Evolutionary conservation across 2,329 filamentous ascomycete species (phyloP), one percentile per base, ranked within the genome.

Genomic region (Leptodontidium sp.): DNA sequence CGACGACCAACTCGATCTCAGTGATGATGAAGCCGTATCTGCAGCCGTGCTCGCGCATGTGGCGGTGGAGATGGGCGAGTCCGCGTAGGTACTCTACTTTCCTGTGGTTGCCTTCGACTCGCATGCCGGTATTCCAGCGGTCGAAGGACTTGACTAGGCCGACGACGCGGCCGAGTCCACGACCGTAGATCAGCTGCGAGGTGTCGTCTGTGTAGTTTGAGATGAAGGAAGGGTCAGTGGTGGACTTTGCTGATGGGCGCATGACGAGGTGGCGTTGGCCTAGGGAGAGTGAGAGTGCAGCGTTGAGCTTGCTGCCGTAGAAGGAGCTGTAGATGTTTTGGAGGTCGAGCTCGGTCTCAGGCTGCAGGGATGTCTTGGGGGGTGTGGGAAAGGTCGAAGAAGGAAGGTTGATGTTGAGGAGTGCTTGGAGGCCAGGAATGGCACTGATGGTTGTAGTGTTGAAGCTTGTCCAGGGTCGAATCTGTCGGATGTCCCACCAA

Each of bases 1-100:
- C 93, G 75, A 96, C 90, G 49, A 98, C 90, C 9, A 98, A 89
- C 82, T 98, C 95, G 75, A 97, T 97, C 82, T 98, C 95, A 0
- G 93, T 98, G 77, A 98, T 89, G 80, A 98, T 95, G 84, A 97
- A 98, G 65, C 95, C 95, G 80, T 98, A 98, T 68, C 95, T 90
- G 78, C 93, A 97, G 73, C 90, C 90, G 82, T 97, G 93, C 82
- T 97, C 93, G 79, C 95, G 93, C 93, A 98, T 97, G 77, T 91
- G 90, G 78, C 93, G 88, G 81, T 98, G 95, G 55, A 98, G 84
- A 75, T 97, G 93, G 0, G 94, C 87, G 5, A 98, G 88, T 1
- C 93, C 93, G 62, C 92, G 90, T 24, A 98, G 90, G 82, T 98
- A 98, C 81, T 95, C 90, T 68, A 97, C 93, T 68, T 92, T 91